Conservation (phyloP, 1,284 basidiomycete species). For the Leccinum subfulvum region DNA sequence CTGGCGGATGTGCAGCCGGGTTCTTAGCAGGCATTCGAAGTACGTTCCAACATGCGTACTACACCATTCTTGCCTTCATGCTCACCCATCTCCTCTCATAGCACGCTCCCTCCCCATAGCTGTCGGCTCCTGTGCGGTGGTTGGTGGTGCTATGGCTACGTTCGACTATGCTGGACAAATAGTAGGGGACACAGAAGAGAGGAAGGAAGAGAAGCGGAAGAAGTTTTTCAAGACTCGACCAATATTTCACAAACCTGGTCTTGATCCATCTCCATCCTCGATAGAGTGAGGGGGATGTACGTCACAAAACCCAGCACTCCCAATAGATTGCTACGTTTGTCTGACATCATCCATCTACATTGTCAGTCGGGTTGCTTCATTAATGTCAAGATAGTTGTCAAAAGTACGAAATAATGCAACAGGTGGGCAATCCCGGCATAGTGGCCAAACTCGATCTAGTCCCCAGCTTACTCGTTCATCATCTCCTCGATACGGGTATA, state of each 20-base stretch:
- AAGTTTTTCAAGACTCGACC: constrained; percentile 67
- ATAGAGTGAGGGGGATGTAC: constrained; percentile 25
- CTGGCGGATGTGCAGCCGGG: constrained; percentile 86
- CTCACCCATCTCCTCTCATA: constrained; percentile 32
- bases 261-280: constrained; percentile 22
- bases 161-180: constrained; percentile 82
- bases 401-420: constrained; percentile 4
- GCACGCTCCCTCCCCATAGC: constrained; percentile 86
- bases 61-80: constrained; percentile 1
- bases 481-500: constrained; percentile 36
- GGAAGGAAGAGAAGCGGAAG: constrained; percentile 60
- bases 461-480: constrained; percentile 17
- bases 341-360: background rate
- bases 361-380: background rate
- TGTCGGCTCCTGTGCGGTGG: constrained; percentile 74
- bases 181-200: constrained; percentile 41
- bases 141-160: constrained; percentile 80
- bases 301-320: constrained; percentile 5
- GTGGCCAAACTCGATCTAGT: constrained; percentile 3
- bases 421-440: background rate
- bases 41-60: constrained; percentile 34
- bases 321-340: constrained; percentile 19
- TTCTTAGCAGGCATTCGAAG: constrained; percentile 85
- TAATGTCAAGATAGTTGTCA: constrained; percentile 3
- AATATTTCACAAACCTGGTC: constrained; percentile 37